Evolutionary conservation across 202 grass and related monocot species (phyloP).

Genomic region (Cymbopogon flexuosus): DNA sequence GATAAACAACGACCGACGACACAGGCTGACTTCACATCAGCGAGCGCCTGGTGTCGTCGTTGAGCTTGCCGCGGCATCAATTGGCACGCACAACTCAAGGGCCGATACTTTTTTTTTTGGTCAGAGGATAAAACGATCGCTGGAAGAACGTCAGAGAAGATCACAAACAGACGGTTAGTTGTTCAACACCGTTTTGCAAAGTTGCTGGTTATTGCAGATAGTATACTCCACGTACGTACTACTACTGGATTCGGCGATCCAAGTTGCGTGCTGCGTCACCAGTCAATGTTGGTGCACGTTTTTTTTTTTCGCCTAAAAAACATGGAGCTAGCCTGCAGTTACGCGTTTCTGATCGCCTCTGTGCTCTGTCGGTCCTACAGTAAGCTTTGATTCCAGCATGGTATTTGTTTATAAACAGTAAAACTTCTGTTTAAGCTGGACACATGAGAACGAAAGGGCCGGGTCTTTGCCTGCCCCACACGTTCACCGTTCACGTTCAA

Average conservation of each 20-base stretch:
- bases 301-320: background rate
- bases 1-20: conserved; percentile 13
- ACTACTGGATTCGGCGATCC: background rate
- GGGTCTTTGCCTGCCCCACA: background rate
- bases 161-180: background rate
- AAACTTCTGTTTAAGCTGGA: background rate
- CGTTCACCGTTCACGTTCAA: background rate
- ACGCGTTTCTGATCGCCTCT: background rate
- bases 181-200: background rate
- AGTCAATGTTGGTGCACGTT: background rate
- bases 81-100: too few species aligned
- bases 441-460: background rate
- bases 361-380: background rate
- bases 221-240: background rate
- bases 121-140: too few species aligned
- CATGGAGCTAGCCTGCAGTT: background rate
- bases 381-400: background rate
- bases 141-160: too few species aligned
- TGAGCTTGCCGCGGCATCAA: background rate
- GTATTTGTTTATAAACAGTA: background rate
- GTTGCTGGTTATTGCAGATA: background rate
- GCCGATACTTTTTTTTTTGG: too few species aligned
- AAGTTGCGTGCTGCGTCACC: background rate
- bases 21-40: background rate
- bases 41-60: background rate